Conservation (phyloP, 1,284 basidiomycete species). For the Pseudozyma sp. region DNA sequence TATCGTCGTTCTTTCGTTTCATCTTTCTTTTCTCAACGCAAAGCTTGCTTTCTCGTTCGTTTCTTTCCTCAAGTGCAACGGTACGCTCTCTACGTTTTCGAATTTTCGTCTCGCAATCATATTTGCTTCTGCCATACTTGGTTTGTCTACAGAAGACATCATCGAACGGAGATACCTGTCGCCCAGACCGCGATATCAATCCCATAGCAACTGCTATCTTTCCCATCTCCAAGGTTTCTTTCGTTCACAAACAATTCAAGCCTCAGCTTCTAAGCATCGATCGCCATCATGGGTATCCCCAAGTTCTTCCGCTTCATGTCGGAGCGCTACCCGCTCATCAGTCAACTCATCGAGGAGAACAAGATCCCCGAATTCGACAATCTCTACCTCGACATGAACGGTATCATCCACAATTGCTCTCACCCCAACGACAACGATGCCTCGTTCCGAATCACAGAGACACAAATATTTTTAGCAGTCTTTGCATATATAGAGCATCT, state of each 20-base stretch:
- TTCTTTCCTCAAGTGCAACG: constrained; percentile 10
- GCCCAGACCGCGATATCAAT: too few species aligned
- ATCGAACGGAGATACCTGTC: too few species aligned
- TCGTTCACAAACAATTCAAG: neutral
- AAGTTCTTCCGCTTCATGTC: constrained; percentile 75
- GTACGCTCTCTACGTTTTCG: constrained; percentile 6
- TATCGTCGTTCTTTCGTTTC: constrained; percentile 13
- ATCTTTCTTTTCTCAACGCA: neutral
- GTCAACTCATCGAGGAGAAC: constrained; percentile 95
- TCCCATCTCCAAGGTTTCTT: too few species aligned
- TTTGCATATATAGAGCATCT: constrained; percentile 97
- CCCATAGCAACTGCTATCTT: too few species aligned
- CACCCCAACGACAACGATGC: constrained; percentile 93
- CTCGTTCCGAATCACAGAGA: constrained; percentile 89
- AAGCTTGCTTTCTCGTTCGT: constrained; percentile 15
- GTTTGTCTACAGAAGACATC: too few species aligned
- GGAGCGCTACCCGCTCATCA: constrained; percentile 97
- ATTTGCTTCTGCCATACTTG: constrained; percentile 22
- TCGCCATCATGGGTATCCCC: constrained; percentile 63
- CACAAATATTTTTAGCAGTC: constrained; percentile 96
- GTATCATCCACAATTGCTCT: constrained; percentile 85
- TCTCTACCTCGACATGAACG: constrained; percentile 95
- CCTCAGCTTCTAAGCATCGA: constrained; percentile 14
- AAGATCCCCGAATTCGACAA: constrained; percentile 91
- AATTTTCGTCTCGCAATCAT: constrained; percentile 16